Conservation (phyloP, 345 rosid genomes). For the Fremontodendron californicum region DNA sequence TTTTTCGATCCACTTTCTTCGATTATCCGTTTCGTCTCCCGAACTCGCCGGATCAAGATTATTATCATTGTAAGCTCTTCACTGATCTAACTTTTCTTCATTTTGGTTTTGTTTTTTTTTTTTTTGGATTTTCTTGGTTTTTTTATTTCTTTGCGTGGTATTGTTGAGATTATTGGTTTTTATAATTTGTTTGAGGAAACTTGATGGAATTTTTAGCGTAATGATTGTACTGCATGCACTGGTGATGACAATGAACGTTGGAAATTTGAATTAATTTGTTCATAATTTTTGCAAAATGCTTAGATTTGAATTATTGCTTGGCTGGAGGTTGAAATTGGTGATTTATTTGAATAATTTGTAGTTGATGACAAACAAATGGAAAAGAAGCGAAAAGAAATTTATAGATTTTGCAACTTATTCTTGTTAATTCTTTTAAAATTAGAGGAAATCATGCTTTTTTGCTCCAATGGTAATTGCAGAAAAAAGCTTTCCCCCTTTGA, state of each 20-base stretch:
- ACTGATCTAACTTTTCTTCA: conserved; percentile 20
- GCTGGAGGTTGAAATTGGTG: neutral
- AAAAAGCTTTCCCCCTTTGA: neutral
- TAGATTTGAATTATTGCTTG: conserved; percentile 18
- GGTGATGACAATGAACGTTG: neutral
- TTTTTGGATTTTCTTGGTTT: neutral
- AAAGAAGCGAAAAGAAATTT: neutral
- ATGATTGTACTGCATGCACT: neutral
- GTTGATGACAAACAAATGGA: conserved; percentile 1
- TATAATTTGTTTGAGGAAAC: neutral
- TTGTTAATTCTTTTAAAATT: neutral
- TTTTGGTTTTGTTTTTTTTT: neutral
- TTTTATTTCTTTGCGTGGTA: neutral
- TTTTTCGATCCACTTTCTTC: conserved; percentile 30
- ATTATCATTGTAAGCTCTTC: conserved; percentile 51
- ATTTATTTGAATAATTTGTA: neutral
- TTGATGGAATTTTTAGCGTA: neutral
- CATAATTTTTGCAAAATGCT: neutral
- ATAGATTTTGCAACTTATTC: neutral
- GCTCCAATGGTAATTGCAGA: neutral
- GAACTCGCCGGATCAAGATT: conserved; percentile 49
- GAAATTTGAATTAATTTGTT: neutral
- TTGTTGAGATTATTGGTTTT: neutral
- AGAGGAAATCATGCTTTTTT: neutral
- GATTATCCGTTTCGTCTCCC: conserved; percentile 15